Evolutionary conservation across 805 yeast species (phyloP).

Genomic region (Brettanomyces custersianus): DNA sequence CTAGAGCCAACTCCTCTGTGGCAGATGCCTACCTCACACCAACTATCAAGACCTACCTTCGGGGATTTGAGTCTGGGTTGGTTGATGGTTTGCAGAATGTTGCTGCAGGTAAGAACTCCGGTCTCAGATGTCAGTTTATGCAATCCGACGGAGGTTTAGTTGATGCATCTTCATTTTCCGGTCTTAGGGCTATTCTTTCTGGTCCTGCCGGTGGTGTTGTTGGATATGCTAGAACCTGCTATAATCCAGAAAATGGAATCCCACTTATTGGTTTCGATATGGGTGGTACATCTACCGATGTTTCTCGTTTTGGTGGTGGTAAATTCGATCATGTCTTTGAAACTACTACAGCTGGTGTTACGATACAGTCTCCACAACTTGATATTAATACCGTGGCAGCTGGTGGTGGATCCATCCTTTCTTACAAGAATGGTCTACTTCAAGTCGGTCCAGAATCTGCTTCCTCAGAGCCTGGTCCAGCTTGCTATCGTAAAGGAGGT

Average conservation of each 20-base stretch:
- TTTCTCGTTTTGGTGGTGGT: conserved; percentile 59
- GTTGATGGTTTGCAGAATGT: conserved; percentile 35
- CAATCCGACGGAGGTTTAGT: conserved; percentile 95
- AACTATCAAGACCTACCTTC: conserved; percentile 55
- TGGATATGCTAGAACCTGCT: conserved; percentile 83
- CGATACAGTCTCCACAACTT: conserved; percentile 76
- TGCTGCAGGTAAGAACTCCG: conserved; percentile 26
- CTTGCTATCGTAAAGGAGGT: conserved; percentile 78
- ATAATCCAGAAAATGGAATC: conserved; percentile 32
- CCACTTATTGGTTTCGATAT: conserved; percentile 80
- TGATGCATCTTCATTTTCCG: conserved; percentile 75
- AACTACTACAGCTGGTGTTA: conserved; percentile 75
- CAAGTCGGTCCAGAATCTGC: conserved; percentile 86
- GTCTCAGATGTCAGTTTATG: conserved; percentile 72
- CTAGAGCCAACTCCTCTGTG: conserved; percentile 68
- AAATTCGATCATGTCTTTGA: conserved; percentile 72
- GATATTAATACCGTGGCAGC: conserved; percentile 81
- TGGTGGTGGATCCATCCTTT: conserved; percentile 68
- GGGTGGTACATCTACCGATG: conserved; percentile 91
- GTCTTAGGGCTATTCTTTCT: conserved; percentile 78
- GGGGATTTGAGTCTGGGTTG: conserved; percentile 55
- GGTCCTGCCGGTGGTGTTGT: conserved; percentile 99
- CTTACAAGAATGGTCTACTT: conserved; percentile 64
- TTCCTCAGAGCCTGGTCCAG: conserved; percentile 84
- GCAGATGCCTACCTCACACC: conserved; percentile 85